Conservation (phyloP, 306 rosid species). For the Cucurbita pepo region DNA sequence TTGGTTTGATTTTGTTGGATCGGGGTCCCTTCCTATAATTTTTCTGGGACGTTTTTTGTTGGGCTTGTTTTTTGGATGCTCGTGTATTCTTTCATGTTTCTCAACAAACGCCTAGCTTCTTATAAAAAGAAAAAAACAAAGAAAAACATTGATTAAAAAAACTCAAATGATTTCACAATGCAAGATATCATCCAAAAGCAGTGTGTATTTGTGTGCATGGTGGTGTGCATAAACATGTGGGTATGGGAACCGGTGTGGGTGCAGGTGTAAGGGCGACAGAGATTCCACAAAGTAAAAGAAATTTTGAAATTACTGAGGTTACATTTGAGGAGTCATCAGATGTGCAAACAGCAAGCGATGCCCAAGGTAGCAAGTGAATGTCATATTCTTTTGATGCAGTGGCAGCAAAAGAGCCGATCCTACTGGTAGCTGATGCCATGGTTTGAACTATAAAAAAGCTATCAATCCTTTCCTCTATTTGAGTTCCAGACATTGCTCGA, state of each 20-base stretch:
- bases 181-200: not conserved
- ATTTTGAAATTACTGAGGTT: slow-evolving; percentile 20
- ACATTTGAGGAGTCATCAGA: slow-evolving; percentile 50
- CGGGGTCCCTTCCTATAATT: no score
- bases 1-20: no score
- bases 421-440: slow-evolving; percentile 69
- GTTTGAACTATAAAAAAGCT: slow-evolving; percentile 72
- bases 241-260: not conserved
- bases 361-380: slow-evolving; percentile 96
- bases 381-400: slow-evolving; percentile 86
- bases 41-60: no score
- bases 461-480: slow-evolving; percentile 45
- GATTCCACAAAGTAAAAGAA: slow-evolving; percentile 12
- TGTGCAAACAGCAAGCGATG: slow-evolving; percentile 84
- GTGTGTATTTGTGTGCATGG: not conserved
- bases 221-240: not conserved
- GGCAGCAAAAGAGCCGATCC: slow-evolving; percentile 79
- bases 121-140: no score
- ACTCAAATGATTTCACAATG: not conserved
- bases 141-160: no score
- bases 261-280: not conserved
- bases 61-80: no score
- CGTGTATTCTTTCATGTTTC: no score
- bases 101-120: no score
- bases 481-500: slow-evolving; percentile 39